Evolutionary conservation across 768 basidiomycete species (phyloP).

Genomic region (Hygrocybe coccinea): DNA sequence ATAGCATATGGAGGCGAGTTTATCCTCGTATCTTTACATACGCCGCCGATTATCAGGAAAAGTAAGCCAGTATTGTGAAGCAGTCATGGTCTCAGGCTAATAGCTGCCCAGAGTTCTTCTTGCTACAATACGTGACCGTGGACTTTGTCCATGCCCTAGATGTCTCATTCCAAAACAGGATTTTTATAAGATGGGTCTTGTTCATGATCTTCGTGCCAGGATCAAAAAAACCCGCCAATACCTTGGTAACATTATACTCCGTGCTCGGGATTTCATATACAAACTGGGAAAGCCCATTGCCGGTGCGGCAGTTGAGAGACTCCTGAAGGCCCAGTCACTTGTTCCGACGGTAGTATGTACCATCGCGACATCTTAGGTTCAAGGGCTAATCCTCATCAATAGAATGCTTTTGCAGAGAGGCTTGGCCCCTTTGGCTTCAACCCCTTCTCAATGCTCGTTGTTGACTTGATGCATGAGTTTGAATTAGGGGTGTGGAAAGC

Average conservation of each 20-base stretch:
- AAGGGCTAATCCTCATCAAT: neutral
- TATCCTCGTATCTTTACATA: constrained; percentile 22
- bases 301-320: neutral
- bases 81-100: neutral
- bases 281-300: neutral
- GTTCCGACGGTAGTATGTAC: constrained; percentile 6
- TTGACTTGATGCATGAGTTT: constrained; percentile 5
- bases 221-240: constrained; percentile 5
- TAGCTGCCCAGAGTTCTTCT: constrained; percentile 19
- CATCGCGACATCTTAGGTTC: neutral
- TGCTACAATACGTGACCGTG: constrained; percentile 21
- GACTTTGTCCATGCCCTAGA: constrained; percentile 22
- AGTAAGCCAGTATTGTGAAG: neutral
- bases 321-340: neutral
- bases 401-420: constrained; percentile 7
- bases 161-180: constrained; percentile 19
- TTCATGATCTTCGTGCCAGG: neutral
- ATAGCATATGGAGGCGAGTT: constrained; percentile 13
- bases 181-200: constrained; percentile 24
- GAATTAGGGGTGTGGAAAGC: neutral
- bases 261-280: constrained; percentile 5
- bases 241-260: neutral
- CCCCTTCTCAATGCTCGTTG: constrained; percentile 5
- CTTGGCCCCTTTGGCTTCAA: neutral
- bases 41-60: constrained; percentile 26